A percentile compares a stretch with the other conserved stretches of the same genome.
Evolutionary conservation across 2,329 filamentous ascomycete genomes (phyloP).

Genomic region (Chrysoporthe austroafricana): DNA sequence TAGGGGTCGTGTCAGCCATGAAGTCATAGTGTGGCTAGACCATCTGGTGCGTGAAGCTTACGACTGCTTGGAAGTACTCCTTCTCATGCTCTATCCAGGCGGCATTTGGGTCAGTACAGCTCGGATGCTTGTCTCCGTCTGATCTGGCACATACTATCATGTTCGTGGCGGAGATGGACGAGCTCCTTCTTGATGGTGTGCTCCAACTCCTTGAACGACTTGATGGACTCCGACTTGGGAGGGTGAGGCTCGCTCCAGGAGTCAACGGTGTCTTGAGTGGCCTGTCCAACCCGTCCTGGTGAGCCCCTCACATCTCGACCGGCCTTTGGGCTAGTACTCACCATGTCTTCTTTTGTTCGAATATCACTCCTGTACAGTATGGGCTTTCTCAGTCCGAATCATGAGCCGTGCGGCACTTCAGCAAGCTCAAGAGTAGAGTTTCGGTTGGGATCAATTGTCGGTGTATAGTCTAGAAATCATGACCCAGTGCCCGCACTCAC

Average conservation of each 20-base stretch:
- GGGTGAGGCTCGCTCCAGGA: conserved; percentile 49
- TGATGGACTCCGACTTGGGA: conserved; percentile 55
- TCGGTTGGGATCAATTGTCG: neutral
- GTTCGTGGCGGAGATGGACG: conserved; percentile 51
- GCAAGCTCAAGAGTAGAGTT: neutral
- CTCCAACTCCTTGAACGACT: conserved; percentile 53
- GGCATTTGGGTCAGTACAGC: neutral
- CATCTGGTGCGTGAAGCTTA: conserved; percentile 28
- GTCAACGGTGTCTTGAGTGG: conserved; percentile 57
- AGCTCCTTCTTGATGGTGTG: conserved; percentile 56
- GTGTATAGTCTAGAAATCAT: neutral
- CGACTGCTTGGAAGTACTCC: conserved; percentile 58
- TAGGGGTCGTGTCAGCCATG: conserved; percentile 16
- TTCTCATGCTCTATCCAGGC: conserved; percentile 52
- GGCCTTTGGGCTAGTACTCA: neutral
- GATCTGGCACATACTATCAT: conserved; percentile 43
- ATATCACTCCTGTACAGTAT: neutral
- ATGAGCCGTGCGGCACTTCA: neutral
- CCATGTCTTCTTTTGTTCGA: conserved; percentile 14
- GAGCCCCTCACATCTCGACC: conserved; percentile 1
- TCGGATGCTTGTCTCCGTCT: neutral
- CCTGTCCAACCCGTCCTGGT: conserved; percentile 38
- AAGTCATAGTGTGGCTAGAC: neutral
- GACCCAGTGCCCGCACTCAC: conserved; percentile 7
- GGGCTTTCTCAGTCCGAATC: neutral